Conservation (phyloP, 2,329 filamentous ascomycete genomes). For the Ophiostoma montium region DNA sequence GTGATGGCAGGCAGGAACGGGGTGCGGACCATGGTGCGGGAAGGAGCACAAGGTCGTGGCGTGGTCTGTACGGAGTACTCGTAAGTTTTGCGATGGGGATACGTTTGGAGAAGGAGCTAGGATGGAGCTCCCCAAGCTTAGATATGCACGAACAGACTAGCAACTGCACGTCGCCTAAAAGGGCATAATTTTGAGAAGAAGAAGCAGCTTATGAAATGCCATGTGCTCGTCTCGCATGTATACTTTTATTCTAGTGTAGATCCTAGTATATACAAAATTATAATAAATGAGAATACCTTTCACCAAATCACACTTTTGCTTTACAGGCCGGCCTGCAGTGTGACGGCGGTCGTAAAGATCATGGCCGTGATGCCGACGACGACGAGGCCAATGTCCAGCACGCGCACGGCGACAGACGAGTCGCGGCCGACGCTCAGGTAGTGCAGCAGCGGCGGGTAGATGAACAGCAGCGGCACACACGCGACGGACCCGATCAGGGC, state of each 20-base stretch:
- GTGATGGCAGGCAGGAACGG: background rate
- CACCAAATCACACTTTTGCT: too few relatives aligned
- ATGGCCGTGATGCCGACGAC: constrained; percentile 31
- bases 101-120: too few relatives aligned
- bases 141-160: too few relatives aligned
- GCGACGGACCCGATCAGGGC: constrained; percentile 60
- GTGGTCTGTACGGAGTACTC: too few relatives aligned
- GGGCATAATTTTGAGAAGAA: too few relatives aligned
- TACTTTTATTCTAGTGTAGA: background rate
- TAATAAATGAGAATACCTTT: background rate
- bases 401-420: constrained; percentile 35
- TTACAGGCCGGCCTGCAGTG: constrained; percentile 17
- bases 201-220: background rate
- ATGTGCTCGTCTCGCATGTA: too few relatives aligned
- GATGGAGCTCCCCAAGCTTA: too few relatives aligned
- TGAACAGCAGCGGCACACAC: constrained; percentile 63
- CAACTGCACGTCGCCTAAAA: too few relatives aligned
- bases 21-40: background rate
- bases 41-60: too few relatives aligned
- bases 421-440: constrained; percentile 49
- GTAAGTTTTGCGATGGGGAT: too few relatives aligned
- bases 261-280: background rate
- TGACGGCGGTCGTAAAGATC: constrained; percentile 57
- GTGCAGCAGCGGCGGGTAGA: constrained; percentile 60
- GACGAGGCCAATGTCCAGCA: constrained; percentile 20